phyloP scores from a whole-genome alignment of 257 asterid species.

The Nicotiana noctiflora region DNA sequence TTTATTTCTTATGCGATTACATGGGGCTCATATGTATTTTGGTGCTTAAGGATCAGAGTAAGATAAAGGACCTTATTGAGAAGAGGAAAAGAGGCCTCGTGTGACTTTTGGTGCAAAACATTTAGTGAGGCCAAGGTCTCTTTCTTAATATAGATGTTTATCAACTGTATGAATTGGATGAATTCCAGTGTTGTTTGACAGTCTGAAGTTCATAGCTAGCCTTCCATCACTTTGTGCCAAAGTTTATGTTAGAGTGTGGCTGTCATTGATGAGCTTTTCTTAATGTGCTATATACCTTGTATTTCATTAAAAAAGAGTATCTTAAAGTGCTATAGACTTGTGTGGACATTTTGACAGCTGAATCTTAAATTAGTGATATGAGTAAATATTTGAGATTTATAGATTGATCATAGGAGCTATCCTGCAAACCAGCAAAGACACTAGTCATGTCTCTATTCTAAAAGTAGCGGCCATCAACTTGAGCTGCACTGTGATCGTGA shows the following conservation, averaged over 20 bases:
- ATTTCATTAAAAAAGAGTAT: background rate
- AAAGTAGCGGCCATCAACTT: background rate
- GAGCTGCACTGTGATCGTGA: background rate
- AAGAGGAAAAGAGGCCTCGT: background rate
- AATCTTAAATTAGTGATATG: background rate
- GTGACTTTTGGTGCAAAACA: background rate
- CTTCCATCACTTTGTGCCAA: background rate
- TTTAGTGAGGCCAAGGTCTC: background rate
- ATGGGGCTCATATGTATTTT: background rate
- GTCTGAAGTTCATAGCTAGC: background rate
- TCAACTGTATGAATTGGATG: background rate
- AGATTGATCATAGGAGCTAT: background rate
- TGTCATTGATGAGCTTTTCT: background rate
- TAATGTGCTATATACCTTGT: background rate
- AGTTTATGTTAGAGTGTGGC: background rate
- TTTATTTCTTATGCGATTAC: background rate
- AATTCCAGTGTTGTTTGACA: background rate
- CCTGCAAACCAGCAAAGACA: background rate
- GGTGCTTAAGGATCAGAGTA: background rate
- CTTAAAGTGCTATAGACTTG: background rate
- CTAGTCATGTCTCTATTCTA: background rate
- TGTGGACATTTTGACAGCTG: background rate
- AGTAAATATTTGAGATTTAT: background rate
- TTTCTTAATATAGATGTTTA: background rate
- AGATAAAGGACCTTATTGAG: background rate